Percentiles rank a stretch among this genome's conserved stretches.
Conservation (phyloP, 306 rosid species). For the Betula pendula region DNA sequence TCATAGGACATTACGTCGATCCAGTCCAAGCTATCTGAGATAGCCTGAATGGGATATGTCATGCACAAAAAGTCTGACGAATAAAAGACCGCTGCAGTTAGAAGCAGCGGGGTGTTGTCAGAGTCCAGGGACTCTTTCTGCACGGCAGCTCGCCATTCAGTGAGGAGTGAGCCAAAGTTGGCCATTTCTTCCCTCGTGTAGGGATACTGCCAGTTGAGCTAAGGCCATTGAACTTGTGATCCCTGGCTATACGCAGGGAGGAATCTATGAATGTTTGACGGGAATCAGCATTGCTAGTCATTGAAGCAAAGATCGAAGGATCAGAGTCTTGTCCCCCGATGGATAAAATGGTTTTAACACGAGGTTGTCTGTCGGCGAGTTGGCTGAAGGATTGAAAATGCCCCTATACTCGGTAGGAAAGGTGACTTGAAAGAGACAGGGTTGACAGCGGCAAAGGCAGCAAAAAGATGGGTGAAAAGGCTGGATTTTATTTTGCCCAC, state of each 20-base stretch:
- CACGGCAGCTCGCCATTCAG: conserved; percentile 40
- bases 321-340: conserved; percentile 19
- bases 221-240: conserved; percentile 33
- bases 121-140: conserved; percentile 13
- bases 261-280: conserved; percentile 54
- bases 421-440: conserved; percentile 23
- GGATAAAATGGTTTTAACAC: conserved; percentile 41
- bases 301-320: conserved; percentile 27
- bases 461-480: conserved; percentile 40
- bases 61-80: not conserved
- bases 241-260: conserved; percentile 35
- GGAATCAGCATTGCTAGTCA: conserved; percentile 26
- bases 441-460: conserved; percentile 17
- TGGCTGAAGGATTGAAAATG: conserved; percentile 33
- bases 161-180: conserved; percentile 36
- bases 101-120: conserved; percentile 1
- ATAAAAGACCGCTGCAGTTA: too few relatives aligned
- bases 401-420: not conserved
- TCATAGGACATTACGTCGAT: conserved; percentile 38
- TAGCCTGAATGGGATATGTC: too few relatives aligned
- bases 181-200: conserved; percentile 27
- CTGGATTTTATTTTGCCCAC: conserved; percentile 22
- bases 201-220: conserved; percentile 42
- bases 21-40: conserved; percentile 30
- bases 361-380: conserved; percentile 35